Evolutionary conservation across 257 asterid species (phyloP).

Genomic region (Salvia rosmarinus): DNA sequence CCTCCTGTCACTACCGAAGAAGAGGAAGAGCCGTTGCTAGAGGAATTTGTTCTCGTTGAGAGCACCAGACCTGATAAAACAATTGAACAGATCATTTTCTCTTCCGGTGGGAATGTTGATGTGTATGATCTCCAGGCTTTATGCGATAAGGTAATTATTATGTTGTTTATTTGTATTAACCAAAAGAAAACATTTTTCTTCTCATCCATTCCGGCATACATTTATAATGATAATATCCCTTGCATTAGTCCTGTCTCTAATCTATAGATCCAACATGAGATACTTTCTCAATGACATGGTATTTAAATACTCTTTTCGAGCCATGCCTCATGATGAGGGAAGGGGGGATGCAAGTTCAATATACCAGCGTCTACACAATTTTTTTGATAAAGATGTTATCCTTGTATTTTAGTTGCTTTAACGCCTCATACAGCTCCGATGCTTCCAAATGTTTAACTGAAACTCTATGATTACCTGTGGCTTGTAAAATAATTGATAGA

Average conservation of each 20-base stretch:
- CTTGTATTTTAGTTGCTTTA: too few species aligned
- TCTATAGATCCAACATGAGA: conserved; percentile 10
- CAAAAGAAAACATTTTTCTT: background rate
- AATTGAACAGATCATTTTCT: conserved; percentile 82
- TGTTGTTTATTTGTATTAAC: conserved; percentile 1
- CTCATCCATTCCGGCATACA: background rate
- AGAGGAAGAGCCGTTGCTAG: conserved; percentile 70
- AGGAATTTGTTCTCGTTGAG: conserved; percentile 89
- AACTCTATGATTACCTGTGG: too few species aligned
- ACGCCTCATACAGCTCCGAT: too few species aligned
- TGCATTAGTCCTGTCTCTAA: conserved; percentile 16
- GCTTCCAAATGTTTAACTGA: too few species aligned
- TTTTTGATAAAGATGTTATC: too few species aligned
- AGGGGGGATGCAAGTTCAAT: too few species aligned
- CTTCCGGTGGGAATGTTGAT: conserved; percentile 87
- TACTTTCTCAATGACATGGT: background rate
- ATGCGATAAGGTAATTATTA: conserved; percentile 76
- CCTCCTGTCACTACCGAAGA: conserved; percentile 63
- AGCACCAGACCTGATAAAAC: conserved; percentile 72
- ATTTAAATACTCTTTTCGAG: too few species aligned
- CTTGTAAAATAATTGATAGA: too few species aligned
- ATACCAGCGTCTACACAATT: too few species aligned
- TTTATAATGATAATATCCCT: background rate
- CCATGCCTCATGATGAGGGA: background rate
- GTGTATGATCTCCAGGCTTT: conserved; percentile 86